Evolutionary conservation across 352 stramenopile genomes (phyloP).

Genomic region (Phytophthora pisi): DNA sequence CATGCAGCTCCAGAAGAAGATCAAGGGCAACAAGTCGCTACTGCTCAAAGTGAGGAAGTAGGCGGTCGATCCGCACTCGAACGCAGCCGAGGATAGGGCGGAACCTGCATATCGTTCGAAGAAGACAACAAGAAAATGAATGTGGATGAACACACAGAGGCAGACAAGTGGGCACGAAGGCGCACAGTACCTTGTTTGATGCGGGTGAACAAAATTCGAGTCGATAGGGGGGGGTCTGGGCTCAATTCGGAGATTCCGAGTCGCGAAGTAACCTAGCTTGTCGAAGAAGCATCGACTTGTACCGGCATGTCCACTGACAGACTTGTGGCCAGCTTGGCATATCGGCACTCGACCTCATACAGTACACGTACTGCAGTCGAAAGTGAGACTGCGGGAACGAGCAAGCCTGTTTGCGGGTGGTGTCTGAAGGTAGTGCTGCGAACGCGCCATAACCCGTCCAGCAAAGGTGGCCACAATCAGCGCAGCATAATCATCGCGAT

Average conservation of each 20-base stretch:
- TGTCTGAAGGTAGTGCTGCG: background rate
- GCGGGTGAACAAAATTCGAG: background rate
- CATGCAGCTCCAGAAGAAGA: constrained; percentile 16
- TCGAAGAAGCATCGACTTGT: no score
- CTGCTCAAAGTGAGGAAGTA: constrained; percentile 15
- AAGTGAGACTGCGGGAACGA: background rate
- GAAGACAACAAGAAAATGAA: background rate
- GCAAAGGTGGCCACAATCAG: background rate
- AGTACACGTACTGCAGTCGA: no score
- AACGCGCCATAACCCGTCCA: background rate
- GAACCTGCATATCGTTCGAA: background rate
- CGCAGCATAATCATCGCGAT: background rate
- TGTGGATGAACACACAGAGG: background rate
- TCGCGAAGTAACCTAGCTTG: no score
- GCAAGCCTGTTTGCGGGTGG: no score
- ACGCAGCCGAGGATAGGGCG: background rate
- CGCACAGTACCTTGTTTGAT: background rate
- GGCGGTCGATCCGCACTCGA: background rate
- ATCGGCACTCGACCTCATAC: no score
- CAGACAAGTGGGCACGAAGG: background rate
- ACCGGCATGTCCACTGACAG: no score
- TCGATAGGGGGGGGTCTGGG: background rate
- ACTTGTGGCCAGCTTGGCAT: no score
- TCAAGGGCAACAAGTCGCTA: constrained; percentile 5
- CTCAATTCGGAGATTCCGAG: no score